Evolutionary conservation across 75 land plant species (phyloP).

Genomic region (Selaginella tamariscina): DNA sequence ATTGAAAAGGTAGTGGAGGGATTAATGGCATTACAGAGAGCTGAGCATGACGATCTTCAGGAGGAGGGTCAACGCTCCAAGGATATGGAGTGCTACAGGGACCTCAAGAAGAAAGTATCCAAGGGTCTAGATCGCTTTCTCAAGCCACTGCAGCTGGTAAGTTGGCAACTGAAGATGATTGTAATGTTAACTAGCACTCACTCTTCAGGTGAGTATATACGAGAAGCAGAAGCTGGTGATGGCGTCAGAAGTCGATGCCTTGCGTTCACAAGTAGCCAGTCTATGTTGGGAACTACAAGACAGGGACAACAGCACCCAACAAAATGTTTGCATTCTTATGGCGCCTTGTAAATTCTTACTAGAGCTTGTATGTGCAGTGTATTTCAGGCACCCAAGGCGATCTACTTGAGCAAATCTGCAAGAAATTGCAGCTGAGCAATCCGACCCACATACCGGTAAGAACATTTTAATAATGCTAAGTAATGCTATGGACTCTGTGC

Average conservation of each 20-base stretch:
- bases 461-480: neutral
- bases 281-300: constrained; percentile 19
- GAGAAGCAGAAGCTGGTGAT: constrained; percentile 16
- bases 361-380: neutral
- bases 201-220: constrained; percentile 20
- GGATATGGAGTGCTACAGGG: constrained; percentile 20
- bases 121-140: constrained; percentile 16
- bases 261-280: constrained; percentile 15
- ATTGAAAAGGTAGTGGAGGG: constrained; percentile 15
- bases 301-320: constrained; percentile 17
- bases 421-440: constrained; percentile 13
- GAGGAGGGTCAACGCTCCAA: constrained; percentile 19
- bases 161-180: neutral
- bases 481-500: neutral
- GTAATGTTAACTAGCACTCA: neutral
- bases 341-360: constrained; percentile 6
- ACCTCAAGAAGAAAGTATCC: constrained; percentile 18
- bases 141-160: constrained; percentile 21
- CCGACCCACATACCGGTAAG: constrained; percentile 15
- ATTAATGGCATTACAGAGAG: neutral
- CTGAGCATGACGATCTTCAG: constrained; percentile 8
- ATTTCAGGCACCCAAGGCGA: neutral
- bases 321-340: neutral
- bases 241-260: constrained; percentile 11
- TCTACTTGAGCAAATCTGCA: constrained; percentile 10